phyloP scores from a whole-genome alignment of 495 filamentous ascomycete genomes.

The Baudoinia panamericana region DNA sequence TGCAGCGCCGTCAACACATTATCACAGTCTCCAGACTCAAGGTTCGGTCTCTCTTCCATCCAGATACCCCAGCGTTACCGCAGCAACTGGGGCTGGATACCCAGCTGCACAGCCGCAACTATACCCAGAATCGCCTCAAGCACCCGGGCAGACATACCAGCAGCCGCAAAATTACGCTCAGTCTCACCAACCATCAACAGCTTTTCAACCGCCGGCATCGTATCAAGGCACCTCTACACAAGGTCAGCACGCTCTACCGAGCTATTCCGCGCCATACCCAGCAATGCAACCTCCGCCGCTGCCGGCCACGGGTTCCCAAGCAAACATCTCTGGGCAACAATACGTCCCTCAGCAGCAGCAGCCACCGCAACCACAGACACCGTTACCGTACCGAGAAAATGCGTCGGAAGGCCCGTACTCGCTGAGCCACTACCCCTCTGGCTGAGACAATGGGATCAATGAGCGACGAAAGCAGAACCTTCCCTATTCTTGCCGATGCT shows the following conservation, averaged over 20 bases:
- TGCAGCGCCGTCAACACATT: too few relatives aligned
- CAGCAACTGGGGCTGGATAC: too few relatives aligned
- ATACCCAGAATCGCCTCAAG: neutral
- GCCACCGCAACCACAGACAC: too few relatives aligned
- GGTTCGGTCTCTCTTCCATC: too few relatives aligned
- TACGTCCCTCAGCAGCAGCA: slow-evolving; percentile 4
- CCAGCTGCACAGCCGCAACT: slow-evolving; percentile 2
- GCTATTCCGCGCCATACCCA: slow-evolving; percentile 1
- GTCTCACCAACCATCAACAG: neutral
- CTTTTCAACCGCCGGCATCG: neutral
- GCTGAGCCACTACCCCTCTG: neutral
- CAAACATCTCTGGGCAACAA: neutral
- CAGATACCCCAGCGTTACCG: too few relatives aligned
- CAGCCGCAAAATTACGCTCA: neutral
- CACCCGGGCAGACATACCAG: neutral
- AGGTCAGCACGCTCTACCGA: neutral
- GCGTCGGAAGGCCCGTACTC: neutral
- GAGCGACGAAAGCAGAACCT: too few relatives aligned
- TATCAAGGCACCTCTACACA: slow-evolving; percentile 8
- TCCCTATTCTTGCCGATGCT: too few relatives aligned
- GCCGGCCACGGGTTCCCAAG: neutral
- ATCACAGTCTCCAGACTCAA: too few relatives aligned
- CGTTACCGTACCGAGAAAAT: slow-evolving; percentile 3
- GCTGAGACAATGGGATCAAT: too few relatives aligned
- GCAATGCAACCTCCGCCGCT: slow-evolving; percentile 10